Evolutionary conservation across 202 grass and related monocot genomes (phyloP), one percentile per base, ranked within the genome.

Genomic region (Thinopyrum obtusiflorum): DNA sequence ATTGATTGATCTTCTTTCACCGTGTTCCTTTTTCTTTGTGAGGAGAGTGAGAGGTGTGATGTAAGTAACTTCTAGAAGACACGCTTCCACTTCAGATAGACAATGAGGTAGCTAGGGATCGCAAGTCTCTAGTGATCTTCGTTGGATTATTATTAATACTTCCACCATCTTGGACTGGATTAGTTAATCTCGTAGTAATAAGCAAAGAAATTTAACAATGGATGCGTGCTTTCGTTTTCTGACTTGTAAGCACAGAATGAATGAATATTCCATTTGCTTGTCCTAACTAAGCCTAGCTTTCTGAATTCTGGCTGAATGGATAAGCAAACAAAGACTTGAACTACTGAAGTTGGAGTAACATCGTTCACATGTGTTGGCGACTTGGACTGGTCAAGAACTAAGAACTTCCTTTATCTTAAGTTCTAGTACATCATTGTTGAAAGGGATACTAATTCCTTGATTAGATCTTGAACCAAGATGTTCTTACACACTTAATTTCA

Each of bases 281-380:
- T 74, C 4, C 4, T 51, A 74, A 51, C 27, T 2, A 20, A 74
- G 13, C 42, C 71, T 4, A 59, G 7, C 53, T 49, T 76, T 35
- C 80, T 47, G 64, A 24, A 44, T 60, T 77, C 21, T 82, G 40
- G 65, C 11, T 73, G 24, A 49, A 26, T 2, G 65, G 39, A 39
- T 13, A 88, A 88, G 76, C 51, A 81, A 81, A 44, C 25, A 64
- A 65, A 66, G 28, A 61, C 40, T 76, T 60, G 32, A 36, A 77
- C 37, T n/a, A 71, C 36, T 15, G 28, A 69, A 63, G 80, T 53
- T 40, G 33, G 25, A 32, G 69, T 83, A 65, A 4, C 62, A 23
- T 84, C 51, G 87, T 90, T 85, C 76, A 82, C 71, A 85, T 65
- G 37, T 88, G 82, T 77, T 78, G 17, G 71, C 6, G 40, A 49